These are phyloP conservation scores for Amaranthus tricolor DNA, from an alignment of 179 eudicot genomes.

Conservation along the genomic window DNA sequence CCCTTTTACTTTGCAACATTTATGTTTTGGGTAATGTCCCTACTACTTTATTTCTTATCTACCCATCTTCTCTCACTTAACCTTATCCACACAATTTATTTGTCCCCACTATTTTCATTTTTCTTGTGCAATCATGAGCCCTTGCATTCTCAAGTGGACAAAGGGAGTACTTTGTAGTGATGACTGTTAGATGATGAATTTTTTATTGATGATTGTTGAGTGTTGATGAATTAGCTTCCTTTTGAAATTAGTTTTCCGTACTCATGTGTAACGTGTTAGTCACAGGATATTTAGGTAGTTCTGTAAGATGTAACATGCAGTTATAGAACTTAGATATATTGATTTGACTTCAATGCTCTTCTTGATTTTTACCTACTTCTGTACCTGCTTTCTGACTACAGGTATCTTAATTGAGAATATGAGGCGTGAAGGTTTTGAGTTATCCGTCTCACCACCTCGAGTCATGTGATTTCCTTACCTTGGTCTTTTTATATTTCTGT, in stretches of 20 bases:
- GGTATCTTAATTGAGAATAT: constrained; percentile 97
- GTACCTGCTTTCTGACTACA: constrained; percentile 25
- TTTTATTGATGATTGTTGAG: neutral
- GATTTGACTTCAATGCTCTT: neutral
- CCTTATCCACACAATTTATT: too few relatives aligned
- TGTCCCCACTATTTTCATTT: too few relatives aligned
- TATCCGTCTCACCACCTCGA: constrained; percentile 95
- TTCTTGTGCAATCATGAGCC: too few relatives aligned
- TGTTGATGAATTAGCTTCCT: neutral
- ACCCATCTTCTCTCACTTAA: too few relatives aligned
- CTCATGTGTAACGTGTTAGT: neutral
- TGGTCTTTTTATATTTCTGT: constrained; percentile 2
- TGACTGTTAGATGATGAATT: neutral
- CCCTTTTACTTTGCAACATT: too few relatives aligned
- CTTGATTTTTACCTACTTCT: constrained; percentile 12
- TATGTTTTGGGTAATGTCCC: too few relatives aligned
- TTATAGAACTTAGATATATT: neutral
- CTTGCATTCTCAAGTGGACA: too few relatives aligned
- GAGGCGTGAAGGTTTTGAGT: constrained; percentile 99
- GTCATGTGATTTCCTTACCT: constrained; percentile 69
- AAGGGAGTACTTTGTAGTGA: too few relatives aligned
- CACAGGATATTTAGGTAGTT: neutral
- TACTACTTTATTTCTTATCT: too few relatives aligned
- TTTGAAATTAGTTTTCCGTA: neutral
- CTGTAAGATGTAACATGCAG: neutral